Conservation (phyloP, 495 filamentous ascomycete species). For the Tuber magnatum region DNA sequence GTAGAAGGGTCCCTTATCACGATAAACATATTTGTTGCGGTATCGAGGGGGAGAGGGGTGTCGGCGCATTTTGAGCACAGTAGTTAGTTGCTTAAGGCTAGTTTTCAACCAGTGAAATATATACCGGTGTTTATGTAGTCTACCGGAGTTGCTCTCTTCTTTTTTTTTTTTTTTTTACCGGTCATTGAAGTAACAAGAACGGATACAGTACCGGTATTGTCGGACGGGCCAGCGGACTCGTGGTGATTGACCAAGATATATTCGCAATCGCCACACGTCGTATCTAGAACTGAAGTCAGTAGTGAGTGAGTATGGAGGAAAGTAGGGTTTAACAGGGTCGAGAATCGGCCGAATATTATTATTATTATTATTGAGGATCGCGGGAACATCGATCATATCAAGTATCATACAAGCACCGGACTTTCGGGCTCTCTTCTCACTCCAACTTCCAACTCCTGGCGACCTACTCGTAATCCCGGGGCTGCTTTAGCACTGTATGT, state of each 20-base stretch:
- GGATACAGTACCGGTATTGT: neutral
- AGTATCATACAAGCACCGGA: no score
- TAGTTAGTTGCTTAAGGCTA: neutral
- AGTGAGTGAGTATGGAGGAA: neutral
- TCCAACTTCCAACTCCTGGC: no score
- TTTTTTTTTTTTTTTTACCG: no score
- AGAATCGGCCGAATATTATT: no score
- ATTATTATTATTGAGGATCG: neutral
- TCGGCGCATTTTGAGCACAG: neutral
- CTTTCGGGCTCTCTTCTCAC: neutral
- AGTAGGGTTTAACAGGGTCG: neutral
- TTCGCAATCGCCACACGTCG: neutral
- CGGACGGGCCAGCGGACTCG: neutral
- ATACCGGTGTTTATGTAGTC: neutral
- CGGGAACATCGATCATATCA: no score
- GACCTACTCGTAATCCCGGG: no score
- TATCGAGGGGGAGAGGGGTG: neutral
- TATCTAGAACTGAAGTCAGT: neutral
- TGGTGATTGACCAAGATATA: neutral
- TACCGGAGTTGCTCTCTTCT: neutral
- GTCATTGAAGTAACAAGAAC: neutral
- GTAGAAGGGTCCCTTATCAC: constrained; percentile 3
- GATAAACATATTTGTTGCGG: neutral
- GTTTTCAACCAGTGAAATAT: neutral
- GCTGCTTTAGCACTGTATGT: no score